Base-by-base conservation (phyloP, 164 flowering plant genomes). In the Piper betle region DNA sequence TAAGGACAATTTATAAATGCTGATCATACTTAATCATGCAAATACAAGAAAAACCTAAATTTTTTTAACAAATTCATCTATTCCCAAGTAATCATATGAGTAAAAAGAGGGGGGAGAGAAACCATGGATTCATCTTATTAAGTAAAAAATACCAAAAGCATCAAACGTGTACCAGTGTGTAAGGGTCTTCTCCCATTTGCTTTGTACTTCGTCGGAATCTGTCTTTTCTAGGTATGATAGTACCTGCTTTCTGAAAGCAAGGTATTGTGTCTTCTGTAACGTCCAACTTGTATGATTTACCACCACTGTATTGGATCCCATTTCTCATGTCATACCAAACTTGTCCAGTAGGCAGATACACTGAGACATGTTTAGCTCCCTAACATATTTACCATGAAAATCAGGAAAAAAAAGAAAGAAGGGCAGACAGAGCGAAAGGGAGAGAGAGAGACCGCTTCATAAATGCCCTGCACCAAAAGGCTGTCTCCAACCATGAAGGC, bases 401-500 rank as follows among this genome's bases (percentile, higher is more conserved):
- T 17, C 55, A 46, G 10, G 39, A 52, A 52, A 54, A 57, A 48
- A 33, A 4, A 46, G 54, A 25, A 39, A 57, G 3, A 12, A 12
- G 41, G 33, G 10, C 12, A 53, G 2, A 41, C 39, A 42, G 12
- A 56, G 9, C 10, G 16, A 56, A 6, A 54, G 6, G 6, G n/a
- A 40, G 19, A 63, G 19, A 33, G 55, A 17, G 43, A 46, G 60
- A 94, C 99, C 97, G 79, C 79, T 17, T 81, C 77, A 59, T 75
- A 94, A 46, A 94, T 77, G 57, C 99, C 99, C 77, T 94, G 99
- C 37, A 91, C 99, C 76, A 94, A 67, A 55, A 94, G 74, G 70
- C 90, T 75, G 68, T 75, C 76, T 19, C 99, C 99, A 66, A 94
- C 90, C 99, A 94, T 88, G 77, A 94, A 91, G 56, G 97, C 97